phyloP scores from a whole-genome alignment of 2,329 filamentous ascomycete species.

The Fusarium albosuccineum region DNA sequence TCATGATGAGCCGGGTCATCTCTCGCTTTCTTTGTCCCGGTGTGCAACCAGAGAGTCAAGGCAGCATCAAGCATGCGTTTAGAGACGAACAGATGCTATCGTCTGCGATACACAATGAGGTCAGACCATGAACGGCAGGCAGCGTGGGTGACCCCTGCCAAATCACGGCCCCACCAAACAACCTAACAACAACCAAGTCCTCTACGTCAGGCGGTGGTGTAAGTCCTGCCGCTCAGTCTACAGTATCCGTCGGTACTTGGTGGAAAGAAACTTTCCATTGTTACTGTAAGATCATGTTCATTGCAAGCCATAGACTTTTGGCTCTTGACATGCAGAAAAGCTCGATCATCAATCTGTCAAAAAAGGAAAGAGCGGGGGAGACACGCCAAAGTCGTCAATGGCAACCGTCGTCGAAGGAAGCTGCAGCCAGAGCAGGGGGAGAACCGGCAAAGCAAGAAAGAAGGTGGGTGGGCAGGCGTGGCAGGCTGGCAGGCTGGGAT shows the following conservation, averaged over 20 bases:
- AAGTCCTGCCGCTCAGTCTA: constrained; percentile 21
- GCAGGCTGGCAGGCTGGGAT: constrained; percentile 9
- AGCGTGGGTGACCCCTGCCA: constrained; percentile 29
- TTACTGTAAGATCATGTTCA: too few species aligned
- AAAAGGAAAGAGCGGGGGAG: not conserved
- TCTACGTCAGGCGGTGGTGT: constrained; percentile 32
- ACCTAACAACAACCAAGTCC: constrained; percentile 8
- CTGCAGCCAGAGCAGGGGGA: constrained; percentile 18
- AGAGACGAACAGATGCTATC: constrained; percentile 26
- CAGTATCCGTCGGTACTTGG: not conserved
- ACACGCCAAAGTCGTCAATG: constrained; percentile 10
- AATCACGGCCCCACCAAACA: constrained; percentile 25
- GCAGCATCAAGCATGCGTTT: constrained; percentile 17
- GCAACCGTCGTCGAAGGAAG: constrained; percentile 14
- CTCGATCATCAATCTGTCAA: not conserved
- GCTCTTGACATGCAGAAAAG: constrained; percentile 1
- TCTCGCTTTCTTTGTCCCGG: constrained; percentile 12
- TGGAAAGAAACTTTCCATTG: not conserved
- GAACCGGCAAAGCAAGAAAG: constrained; percentile 18
- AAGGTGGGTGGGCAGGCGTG: constrained; percentile 25
- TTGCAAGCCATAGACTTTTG: not conserved
- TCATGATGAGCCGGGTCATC: constrained; percentile 29
- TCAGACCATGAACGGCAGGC: constrained; percentile 31
- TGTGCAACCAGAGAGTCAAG: constrained; percentile 12
- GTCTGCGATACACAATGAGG: constrained; percentile 36